Evolutionary conservation across 805 yeast species (phyloP).

Genomic region (Yarrowia osloensis): DNA sequence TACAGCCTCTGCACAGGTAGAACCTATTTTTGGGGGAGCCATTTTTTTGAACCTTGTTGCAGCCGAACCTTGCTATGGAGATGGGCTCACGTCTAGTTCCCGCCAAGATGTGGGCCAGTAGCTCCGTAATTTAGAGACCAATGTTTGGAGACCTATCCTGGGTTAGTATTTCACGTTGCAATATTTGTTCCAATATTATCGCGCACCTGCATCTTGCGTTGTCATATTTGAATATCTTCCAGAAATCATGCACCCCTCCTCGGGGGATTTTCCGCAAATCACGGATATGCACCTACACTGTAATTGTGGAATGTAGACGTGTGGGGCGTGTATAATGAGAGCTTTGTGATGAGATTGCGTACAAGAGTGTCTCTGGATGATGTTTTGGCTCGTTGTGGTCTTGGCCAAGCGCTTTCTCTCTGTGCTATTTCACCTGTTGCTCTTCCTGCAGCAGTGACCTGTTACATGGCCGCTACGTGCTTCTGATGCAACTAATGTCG

Average conservation of each 20-base stretch:
- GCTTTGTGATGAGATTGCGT: background rate
- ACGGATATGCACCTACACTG: slow-evolving; percentile 24
- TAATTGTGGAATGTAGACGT: slow-evolving; percentile 11
- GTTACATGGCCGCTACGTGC: background rate
- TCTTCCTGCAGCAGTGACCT: background rate
- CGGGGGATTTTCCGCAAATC: slow-evolving; percentile 26
- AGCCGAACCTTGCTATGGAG: background rate
- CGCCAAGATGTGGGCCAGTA: background rate
- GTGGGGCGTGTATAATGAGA: background rate
- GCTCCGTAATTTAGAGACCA: background rate
- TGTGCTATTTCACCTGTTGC: background rate
- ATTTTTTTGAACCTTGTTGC: background rate
- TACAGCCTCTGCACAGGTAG: slow-evolving; percentile 10
- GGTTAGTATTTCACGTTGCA: too few relatives aligned
- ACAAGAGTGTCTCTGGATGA: too few relatives aligned
- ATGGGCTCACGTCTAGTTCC: background rate
- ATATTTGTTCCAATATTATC: too few relatives aligned
- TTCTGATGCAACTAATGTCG: background rate
- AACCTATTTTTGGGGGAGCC: slow-evolving; percentile 9
- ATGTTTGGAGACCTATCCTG: too few relatives aligned
- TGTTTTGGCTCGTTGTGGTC: background rate
- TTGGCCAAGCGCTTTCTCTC: background rate
- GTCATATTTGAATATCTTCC: background rate
- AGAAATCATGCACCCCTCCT: background rate
- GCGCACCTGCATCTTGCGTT: background rate